These are phyloP conservation scores for Penicillium corylophilum DNA, from an alignment of 2,329 filamentous ascomycete genomes.

Conservation along the genomic window DNA sequence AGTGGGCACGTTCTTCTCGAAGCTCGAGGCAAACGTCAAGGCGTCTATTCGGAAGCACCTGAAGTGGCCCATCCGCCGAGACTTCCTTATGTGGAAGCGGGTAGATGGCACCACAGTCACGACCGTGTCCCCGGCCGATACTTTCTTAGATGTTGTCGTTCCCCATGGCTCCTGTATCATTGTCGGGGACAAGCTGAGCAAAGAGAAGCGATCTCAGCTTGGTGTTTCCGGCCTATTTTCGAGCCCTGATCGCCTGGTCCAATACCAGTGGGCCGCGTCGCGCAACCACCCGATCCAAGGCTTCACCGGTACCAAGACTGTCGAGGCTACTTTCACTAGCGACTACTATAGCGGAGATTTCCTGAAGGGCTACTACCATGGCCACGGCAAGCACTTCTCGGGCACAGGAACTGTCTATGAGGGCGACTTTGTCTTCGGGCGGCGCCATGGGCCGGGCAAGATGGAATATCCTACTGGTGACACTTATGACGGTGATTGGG, in stretches of 20 bases:
- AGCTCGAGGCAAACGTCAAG: conserved; percentile 41
- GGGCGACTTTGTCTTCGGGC: conserved; percentile 54
- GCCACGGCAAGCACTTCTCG: conserved; percentile 54
- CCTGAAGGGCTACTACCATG: conserved; percentile 53
- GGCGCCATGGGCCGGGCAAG: conserved; percentile 56
- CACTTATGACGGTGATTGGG: conserved; percentile 49
- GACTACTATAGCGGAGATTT: conserved; percentile 58
- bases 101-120: conserved; percentile 38
- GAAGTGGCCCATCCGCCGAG: conserved; percentile 37
- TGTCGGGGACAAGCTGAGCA: conserved; percentile 41
- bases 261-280: conserved; percentile 47
- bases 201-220: conserved; percentile 36
- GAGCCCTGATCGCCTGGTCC: conserved; percentile 39
- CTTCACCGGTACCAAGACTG: conserved; percentile 49
- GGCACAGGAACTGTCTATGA: conserved; percentile 57
- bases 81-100: conserved; percentile 47
- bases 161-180: conserved; percentile 44
- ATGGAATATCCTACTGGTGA: conserved; percentile 59
- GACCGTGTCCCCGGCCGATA: conserved; percentile 34
- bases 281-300: conserved; percentile 47
- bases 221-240: conserved; percentile 37
- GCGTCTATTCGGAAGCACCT: conserved; percentile 41
- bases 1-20: conserved; percentile 44
- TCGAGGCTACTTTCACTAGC: conserved; percentile 54
- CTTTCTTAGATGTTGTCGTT: conserved; percentile 33